These are phyloP conservation scores for Backusella macrospora DNA, from an alignment of 192 early-diverging fungal genomes.

Conservation along the genomic window DNA sequence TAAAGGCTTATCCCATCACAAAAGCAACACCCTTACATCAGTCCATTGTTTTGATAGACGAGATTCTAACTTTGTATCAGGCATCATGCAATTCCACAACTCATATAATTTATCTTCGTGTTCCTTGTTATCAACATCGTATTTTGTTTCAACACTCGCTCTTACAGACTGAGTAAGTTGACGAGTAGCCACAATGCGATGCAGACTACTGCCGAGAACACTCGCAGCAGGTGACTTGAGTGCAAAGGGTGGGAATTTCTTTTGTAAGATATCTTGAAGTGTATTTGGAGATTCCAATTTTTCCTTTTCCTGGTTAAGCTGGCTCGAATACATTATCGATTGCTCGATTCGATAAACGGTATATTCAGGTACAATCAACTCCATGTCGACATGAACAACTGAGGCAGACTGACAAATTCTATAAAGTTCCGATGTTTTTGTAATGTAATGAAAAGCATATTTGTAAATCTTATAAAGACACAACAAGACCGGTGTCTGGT, in stretches of 20 bases:
- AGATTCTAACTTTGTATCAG: conserved; percentile 46
- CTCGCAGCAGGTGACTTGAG: neutral
- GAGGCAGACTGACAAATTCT: conserved; percentile 43
- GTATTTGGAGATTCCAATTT: neutral
- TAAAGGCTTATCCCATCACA: neutral
- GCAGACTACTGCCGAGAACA: neutral
- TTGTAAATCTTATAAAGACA: conserved; percentile 61
- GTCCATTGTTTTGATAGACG: conserved; percentile 67
- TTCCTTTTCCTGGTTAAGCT: conserved; percentile 28
- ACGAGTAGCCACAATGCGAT: neutral
- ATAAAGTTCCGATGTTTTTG: conserved; percentile 65
- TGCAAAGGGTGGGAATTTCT: conserved; percentile 6
- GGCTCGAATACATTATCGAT: conserved; percentile 55
- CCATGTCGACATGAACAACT: neutral
- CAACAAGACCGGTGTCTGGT: conserved; percentile 51
- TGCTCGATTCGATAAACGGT: conserved; percentile 35
- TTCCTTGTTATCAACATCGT: conserved; percentile 3
- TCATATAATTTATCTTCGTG: conserved; percentile 30
- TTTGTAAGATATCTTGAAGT: neutral
- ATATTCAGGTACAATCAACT: neutral
- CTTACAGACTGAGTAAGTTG: neutral
- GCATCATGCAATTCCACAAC: conserved; percentile 68
- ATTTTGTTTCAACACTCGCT: neutral
- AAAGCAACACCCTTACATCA: conserved; percentile 31
- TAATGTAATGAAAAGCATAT: conserved; percentile 49